phyloP scores from a whole-genome alignment of 495 filamentous ascomycete genomes.

The Zalerion maritima region DNA sequence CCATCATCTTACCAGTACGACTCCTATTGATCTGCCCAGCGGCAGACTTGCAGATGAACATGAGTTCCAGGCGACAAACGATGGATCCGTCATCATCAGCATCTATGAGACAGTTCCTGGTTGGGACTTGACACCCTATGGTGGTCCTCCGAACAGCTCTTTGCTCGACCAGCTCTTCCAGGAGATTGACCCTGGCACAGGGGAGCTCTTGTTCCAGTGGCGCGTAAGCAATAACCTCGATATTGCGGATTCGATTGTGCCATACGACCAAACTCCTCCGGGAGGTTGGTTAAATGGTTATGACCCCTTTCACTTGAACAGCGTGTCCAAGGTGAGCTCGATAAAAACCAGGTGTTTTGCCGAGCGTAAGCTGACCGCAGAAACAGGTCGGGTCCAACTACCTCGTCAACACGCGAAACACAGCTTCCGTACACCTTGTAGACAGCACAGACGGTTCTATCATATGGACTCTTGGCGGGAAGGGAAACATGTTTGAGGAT shows the following conservation, averaged over 20 bases:
- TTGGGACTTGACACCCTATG: constrained; percentile 6
- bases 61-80: constrained; percentile 7
- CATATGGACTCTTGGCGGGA: constrained; percentile 30
- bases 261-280: too few relatives aligned
- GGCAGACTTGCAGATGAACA: constrained; percentile 5
- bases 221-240: constrained; percentile 21
- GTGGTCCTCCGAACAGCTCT: constrained; percentile 7
- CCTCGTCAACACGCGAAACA: constrained; percentile 28
- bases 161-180: constrained; percentile 12
- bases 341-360: not conserved
- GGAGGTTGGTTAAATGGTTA: constrained; percentile 5
- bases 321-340: constrained; percentile 17
- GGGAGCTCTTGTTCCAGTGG: constrained; percentile 22
- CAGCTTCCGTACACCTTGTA: constrained; percentile 21
- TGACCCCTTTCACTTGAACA: constrained; percentile 30
- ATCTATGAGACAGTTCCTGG: constrained; percentile 5
- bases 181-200: constrained; percentile 10
- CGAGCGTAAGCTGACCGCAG: too few relatives aligned
- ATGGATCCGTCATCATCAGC: constrained; percentile 6
- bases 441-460: constrained; percentile 20
- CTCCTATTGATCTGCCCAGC: constrained; percentile 1
- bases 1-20: constrained; percentile 6
- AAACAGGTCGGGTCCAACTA: constrained; percentile 20
- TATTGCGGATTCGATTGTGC: constrained; percentile 7
- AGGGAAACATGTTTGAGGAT: constrained; percentile 29